Base-by-base conservation (phyloP, 2,329 filamentous ascomycete genomes). In the Plectosphaerella sp. region DNA sequence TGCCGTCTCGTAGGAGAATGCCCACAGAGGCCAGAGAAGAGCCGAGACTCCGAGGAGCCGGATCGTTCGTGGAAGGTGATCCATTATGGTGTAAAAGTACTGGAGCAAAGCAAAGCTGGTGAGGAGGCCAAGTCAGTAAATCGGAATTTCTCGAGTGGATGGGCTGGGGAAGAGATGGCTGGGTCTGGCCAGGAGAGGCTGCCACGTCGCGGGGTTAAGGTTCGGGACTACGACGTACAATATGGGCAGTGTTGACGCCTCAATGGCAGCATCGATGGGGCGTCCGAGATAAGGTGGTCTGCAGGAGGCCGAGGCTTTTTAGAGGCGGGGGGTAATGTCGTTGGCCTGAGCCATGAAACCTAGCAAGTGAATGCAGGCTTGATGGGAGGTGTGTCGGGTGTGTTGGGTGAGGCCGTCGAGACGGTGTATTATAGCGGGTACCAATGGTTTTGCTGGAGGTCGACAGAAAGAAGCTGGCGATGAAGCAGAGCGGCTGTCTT, bases 311-410 rank as follows among this genome's bases (percentile, higher is more conserved):
- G 16, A 43, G n/a, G 41, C 41, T 43, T 33, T 33, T 33, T 45
- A 49, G 33, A 9, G 22, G 25, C 25, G 16, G 24, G 10, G 20
- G 10, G 5, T 9, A 49, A 39, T 35, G 37, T 20, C 22, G 16
- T 22, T 41, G 24, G 16, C 37, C 16, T 37, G 15, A 43, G 37
- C 39, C 48, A 49, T 49, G 37, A 43, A 20, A 49, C 37, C 39
- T 35, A 25, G 39, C 48, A 49, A 49, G 48, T 22, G 48, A 49
- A 49, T 45, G 39, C 37, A 43, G 41, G 41, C 16, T n/a, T 9
- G 18, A 11, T 9, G 12, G 12, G 12, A 9, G 37, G n/a, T n/a
- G 15, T 16, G 35, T n/a, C 18, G 12, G n/a, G n/a, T n/a, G n/a
- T n/a, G n/a, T n/a, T n/a, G n/a, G n/a, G 41, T 18, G 18, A 43